Conservation (phyloP, 352 stramenopile species). For the Thraustotheca clavata region DNA sequence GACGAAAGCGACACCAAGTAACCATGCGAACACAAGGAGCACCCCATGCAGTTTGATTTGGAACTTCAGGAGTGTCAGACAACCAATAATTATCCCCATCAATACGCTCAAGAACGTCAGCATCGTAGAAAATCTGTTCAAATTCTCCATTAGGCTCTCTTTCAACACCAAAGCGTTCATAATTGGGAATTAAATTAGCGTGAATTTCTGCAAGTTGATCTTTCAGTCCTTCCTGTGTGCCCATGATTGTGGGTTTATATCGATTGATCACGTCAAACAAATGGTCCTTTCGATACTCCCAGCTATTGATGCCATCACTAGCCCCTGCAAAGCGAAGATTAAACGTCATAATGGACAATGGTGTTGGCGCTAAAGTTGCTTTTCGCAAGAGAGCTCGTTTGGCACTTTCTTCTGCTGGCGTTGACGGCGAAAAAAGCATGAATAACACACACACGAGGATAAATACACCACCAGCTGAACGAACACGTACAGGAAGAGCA, state of each 20-base stretch:
- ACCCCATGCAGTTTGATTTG: constrained; percentile 49
- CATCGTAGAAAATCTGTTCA: constrained; percentile 77
- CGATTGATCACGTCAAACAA: constrained; percentile 65
- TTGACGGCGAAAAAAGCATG: constrained; percentile 45
- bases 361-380: constrained; percentile 28
- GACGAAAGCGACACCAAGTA: constrained; percentile 62
- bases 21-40: constrained; percentile 58
- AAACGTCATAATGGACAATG: constrained; percentile 79
- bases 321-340: constrained; percentile 64
- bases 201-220: constrained; percentile 52
- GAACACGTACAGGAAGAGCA: constrained; percentile 19
- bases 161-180: constrained; percentile 65
- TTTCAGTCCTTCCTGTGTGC: constrained; percentile 66
- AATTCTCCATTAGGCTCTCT: constrained; percentile 64
- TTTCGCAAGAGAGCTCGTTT: constrained; percentile 25
- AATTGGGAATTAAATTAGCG: constrained; percentile 41
- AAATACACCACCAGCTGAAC: constrained; percentile 46
- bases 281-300: constrained; percentile 60
- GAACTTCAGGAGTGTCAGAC: constrained; percentile 51
- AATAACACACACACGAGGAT: constrained; percentile 56
- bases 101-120: constrained; percentile 39
- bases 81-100: constrained; percentile 67
- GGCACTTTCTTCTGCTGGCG: constrained; percentile 21
- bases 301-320: constrained; percentile 56
- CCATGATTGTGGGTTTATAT: constrained; percentile 62